Percentiles rank a stretch among this genome's conserved stretches.
Evolutionary conservation across 768 basidiomycete genomes (phyloP).

Genomic region (Calvatia gigantea): DNA sequence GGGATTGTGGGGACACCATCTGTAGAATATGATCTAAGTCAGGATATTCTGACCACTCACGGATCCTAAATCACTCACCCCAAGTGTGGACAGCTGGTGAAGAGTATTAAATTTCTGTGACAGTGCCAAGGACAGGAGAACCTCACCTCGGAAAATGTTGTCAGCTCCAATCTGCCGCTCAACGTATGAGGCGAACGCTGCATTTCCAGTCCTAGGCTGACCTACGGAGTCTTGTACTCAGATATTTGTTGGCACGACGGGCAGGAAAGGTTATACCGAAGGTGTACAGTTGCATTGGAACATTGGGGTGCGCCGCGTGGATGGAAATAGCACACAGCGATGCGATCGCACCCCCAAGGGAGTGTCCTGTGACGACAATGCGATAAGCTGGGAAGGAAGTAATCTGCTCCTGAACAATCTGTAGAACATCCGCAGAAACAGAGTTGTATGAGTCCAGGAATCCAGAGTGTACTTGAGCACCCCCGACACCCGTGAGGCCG

Average conservation of each 20-base stretch:
- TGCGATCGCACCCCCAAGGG: constrained; percentile 34
- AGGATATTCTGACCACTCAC: neutral
- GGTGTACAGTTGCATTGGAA: constrained; percentile 34
- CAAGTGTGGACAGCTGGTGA: constrained; percentile 34
- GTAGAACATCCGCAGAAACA: constrained; percentile 23
- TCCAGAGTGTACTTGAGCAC: constrained; percentile 24
- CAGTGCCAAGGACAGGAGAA: neutral
- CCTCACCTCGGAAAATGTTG: constrained; percentile 40
- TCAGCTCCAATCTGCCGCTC: constrained; percentile 31
- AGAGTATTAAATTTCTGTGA: constrained; percentile 4
- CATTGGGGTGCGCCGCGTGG: constrained; percentile 23
- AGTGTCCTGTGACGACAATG: constrained; percentile 31
- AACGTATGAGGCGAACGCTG: constrained; percentile 34
- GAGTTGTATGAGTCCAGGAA: constrained; percentile 27
- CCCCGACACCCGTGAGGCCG: constrained; percentile 21
- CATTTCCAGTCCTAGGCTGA: constrained; percentile 47
- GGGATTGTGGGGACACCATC: constrained; percentile 54
- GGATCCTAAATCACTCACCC: constrained; percentile 23
- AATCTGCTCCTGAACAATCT: constrained; percentile 18
- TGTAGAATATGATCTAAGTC: constrained; percentile 15
- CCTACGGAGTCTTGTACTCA: constrained; percentile 25
- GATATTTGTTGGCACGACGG: neutral
- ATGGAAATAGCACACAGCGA: constrained; percentile 30
- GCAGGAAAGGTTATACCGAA: constrained; percentile 31
- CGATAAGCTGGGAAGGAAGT: constrained; percentile 23